phyloP scores from a whole-genome alignment of 495 filamentous ascomycete genomes.

The Penicillium canariense region DNA sequence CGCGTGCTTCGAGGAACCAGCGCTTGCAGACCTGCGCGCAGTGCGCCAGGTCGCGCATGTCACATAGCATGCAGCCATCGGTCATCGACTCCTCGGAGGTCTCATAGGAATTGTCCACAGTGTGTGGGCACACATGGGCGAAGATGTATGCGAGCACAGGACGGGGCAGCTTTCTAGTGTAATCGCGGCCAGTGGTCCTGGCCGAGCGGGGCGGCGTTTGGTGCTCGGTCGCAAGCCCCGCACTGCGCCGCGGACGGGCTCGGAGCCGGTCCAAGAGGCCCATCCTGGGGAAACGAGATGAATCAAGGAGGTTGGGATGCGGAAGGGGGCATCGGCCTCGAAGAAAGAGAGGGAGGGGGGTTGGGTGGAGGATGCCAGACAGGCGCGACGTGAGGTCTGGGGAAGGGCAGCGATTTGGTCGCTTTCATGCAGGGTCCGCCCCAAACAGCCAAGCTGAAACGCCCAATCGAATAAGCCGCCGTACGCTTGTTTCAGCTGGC shows the following conservation, averaged over 20 bases:
- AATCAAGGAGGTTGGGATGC: background rate
- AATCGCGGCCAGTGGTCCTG: slow-evolving; percentile 34
- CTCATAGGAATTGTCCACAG: slow-evolving; percentile 70
- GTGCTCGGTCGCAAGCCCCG: slow-evolving; percentile 27
- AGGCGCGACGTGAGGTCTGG: slow-evolving; percentile 1
- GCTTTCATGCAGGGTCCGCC: slow-evolving; percentile 16
- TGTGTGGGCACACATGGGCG: slow-evolving; percentile 78
- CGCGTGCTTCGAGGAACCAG: slow-evolving; percentile 60
- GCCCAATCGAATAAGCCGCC: slow-evolving; percentile 9
- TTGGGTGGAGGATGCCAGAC: background rate
- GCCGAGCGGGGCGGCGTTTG: slow-evolving; percentile 21
- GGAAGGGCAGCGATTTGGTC: background rate
- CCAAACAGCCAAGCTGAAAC: slow-evolving; percentile 24
- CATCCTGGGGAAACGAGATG: slow-evolving; percentile 25
- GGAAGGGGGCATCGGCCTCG: no score
- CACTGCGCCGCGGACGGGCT: slow-evolving; percentile 34
- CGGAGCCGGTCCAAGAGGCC: slow-evolving; percentile 39
- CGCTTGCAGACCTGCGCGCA: slow-evolving; percentile 68
- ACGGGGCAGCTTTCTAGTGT: slow-evolving; percentile 54
- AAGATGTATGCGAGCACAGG: slow-evolving; percentile 73
- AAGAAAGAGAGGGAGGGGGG: background rate
- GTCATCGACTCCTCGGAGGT: slow-evolving; percentile 78
- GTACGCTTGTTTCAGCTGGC: background rate
- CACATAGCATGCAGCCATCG: slow-evolving; percentile 93
- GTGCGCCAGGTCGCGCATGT: slow-evolving; percentile 84